Conservation (phyloP, 2,329 filamentous ascomycete genomes). For the Fusarium scirpi region DNA sequence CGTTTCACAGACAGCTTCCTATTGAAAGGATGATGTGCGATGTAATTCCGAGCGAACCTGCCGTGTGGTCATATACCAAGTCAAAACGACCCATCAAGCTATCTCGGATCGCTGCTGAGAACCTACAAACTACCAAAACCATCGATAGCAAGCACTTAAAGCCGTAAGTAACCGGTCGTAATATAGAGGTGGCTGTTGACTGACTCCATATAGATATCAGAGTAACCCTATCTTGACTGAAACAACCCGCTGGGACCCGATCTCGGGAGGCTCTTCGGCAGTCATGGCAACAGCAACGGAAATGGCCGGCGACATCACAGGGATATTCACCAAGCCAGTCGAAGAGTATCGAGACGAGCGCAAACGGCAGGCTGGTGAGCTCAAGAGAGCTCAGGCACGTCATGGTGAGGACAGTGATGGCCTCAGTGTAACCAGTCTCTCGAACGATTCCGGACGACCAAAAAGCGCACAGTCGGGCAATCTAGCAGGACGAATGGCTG, state of each 20-base stretch:
- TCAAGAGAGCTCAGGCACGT: neutral
- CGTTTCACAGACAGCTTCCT: neutral
- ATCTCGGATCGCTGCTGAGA: neutral
- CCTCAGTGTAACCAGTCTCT: neutral
- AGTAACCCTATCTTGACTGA: neutral
- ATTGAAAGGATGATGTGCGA: neutral
- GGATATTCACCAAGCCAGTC: neutral
- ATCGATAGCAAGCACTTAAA: neutral
- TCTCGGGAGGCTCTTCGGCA: neutral
- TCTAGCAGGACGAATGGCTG: constrained; percentile 3
- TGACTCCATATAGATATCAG: neutral
- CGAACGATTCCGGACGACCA: neutral
- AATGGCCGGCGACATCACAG: neutral
- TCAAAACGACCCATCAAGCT: neutral
- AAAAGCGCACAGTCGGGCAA: neutral
- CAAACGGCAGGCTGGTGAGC: neutral
- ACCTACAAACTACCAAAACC: neutral
- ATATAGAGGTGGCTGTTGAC: neutral
- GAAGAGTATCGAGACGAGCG: constrained; percentile 4
- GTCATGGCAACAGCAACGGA: neutral
- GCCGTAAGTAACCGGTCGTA: neutral
- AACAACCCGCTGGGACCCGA: neutral
- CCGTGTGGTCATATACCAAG: constrained; percentile 1
- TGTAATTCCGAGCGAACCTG: neutral
- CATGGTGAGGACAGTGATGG: neutral